Evolutionary conservation across 345 rosid genomes (phyloP).

Genomic region (Euphorbia tirucalli): DNA sequence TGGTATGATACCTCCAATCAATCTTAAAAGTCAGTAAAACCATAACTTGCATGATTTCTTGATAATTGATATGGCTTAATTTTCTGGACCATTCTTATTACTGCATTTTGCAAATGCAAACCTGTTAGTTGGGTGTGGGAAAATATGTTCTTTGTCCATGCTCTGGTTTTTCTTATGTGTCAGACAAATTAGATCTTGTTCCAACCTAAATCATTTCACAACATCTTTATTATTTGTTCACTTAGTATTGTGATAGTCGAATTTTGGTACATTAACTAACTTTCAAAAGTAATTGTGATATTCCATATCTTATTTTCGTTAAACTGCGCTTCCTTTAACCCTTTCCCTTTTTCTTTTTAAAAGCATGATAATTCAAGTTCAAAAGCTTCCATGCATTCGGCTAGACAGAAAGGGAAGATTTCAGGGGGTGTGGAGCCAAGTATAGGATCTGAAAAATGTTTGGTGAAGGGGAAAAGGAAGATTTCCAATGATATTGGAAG

Average conservation of each 20-base stretch:
- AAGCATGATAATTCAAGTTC: slow-evolving; percentile 30
- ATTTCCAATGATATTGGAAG: slow-evolving; percentile 21
- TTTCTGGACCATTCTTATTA: background rate
- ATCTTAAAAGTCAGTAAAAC: background rate
- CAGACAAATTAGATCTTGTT: background rate
- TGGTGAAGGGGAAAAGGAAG: slow-evolving; percentile 30
- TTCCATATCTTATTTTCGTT: background rate
- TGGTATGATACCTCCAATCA: background rate
- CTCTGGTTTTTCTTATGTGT: background rate
- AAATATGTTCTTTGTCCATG: background rate
- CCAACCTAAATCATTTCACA: too few relatives aligned
- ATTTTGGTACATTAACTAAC: background rate
- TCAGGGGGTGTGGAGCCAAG: slow-evolving; percentile 25
- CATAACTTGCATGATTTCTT: background rate
- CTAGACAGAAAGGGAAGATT: slow-evolving; percentile 31
- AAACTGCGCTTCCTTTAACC: background rate
- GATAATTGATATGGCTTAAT: background rate
- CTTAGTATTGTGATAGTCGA: background rate
- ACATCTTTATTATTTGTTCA: background rate
- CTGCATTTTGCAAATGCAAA: background rate
- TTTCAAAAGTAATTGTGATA: background rate
- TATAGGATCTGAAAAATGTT: slow-evolving; percentile 11
- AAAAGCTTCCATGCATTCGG: slow-evolving; percentile 28
- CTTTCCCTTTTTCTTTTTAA: background rate
- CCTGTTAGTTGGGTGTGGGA: background rate